Evolutionary conservation across 164 flowering plant genomes (phyloP).

Genomic region (Houttuynia cordata): DNA sequence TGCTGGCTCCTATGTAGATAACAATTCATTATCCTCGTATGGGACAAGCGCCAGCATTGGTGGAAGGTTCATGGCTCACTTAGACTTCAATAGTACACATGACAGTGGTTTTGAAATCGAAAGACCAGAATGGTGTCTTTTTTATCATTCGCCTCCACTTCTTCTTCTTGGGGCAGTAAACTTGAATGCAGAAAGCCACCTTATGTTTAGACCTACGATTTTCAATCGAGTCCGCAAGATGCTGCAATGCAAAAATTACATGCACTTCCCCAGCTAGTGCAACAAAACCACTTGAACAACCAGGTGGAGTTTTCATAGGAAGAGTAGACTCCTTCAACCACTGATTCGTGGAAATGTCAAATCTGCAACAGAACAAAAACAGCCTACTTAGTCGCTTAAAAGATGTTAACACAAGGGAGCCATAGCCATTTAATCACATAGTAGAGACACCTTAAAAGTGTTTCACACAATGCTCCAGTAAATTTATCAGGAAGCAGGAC

Average conservation of each 20-base stretch:
- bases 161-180: constrained; percentile 52
- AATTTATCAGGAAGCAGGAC: too few relatives aligned
- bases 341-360: constrained; percentile 41
- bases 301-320: constrained; percentile 36
- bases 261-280: constrained; percentile 53
- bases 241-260: constrained; percentile 30
- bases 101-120: constrained; percentile 58
- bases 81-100: constrained; percentile 35
- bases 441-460: too few relatives aligned
- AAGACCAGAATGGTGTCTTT: constrained; percentile 37
- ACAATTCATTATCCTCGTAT: not conserved
- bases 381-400: not conserved
- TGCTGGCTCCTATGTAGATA: too few relatives aligned
- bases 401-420: not conserved
- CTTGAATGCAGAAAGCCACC: constrained; percentile 39
- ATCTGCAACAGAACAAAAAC: constrained; percentile 24
- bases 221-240: constrained; percentile 13
- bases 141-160: constrained; percentile 55
- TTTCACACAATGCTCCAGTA: too few relatives aligned
- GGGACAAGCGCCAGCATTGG: not conserved
- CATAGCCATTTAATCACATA: too few relatives aligned
- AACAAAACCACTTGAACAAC: constrained; percentile 45
- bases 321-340: constrained; percentile 61
- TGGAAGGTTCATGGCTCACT: not conserved
- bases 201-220: constrained; percentile 30